Evolutionary conservation across 179 eudicot genomes (phyloP).

Genomic region (Beta macrorhiza): DNA sequence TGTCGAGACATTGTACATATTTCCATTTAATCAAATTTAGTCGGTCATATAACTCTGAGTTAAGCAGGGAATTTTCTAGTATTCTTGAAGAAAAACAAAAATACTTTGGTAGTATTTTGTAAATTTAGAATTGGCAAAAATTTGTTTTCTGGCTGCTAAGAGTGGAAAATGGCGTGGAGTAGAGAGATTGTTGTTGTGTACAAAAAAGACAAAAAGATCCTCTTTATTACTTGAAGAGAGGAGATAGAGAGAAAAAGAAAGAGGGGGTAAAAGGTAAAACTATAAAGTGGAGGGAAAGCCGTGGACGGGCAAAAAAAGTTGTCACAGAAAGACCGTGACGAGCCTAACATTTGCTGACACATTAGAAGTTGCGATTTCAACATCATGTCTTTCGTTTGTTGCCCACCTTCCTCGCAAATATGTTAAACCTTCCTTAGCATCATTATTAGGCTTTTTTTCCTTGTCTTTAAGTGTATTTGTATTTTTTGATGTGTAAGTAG

Average conservation of each 20-base stretch:
- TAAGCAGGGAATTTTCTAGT: neutral
- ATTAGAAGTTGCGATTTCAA: constrained; percentile 30
- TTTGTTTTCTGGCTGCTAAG: constrained; percentile 22
- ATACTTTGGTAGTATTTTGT: constrained; percentile 9
- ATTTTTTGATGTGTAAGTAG: too few relatives aligned
- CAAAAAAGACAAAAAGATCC: constrained; percentile 2
- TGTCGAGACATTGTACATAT: neutral
- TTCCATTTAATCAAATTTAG: neutral
- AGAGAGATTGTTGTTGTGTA: constrained; percentile 4
- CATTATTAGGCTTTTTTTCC: too few relatives aligned
- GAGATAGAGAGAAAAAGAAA: neutral
- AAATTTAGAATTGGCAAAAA: neutral
- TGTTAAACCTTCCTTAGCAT: neutral
- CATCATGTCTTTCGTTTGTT: constrained; percentile 34
- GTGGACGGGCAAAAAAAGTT: constrained; percentile 14
- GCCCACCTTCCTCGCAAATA: constrained; percentile 20
- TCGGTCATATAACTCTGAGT: neutral
- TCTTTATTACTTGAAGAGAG: neutral
- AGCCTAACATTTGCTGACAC: constrained; percentile 35
- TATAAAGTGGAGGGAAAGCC: constrained; percentile 3
- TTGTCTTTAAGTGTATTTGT: too few relatives aligned
- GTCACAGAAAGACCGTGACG: constrained; percentile 36
- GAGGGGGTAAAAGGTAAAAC: constrained; percentile 3
- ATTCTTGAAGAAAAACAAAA: constrained; percentile 15
- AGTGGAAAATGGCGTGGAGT: neutral